These are phyloP conservation scores for Ophiosphaerella herpotricha DNA, from an alignment of 2,329 filamentous ascomycete genomes.

Conservation along the genomic window DNA sequence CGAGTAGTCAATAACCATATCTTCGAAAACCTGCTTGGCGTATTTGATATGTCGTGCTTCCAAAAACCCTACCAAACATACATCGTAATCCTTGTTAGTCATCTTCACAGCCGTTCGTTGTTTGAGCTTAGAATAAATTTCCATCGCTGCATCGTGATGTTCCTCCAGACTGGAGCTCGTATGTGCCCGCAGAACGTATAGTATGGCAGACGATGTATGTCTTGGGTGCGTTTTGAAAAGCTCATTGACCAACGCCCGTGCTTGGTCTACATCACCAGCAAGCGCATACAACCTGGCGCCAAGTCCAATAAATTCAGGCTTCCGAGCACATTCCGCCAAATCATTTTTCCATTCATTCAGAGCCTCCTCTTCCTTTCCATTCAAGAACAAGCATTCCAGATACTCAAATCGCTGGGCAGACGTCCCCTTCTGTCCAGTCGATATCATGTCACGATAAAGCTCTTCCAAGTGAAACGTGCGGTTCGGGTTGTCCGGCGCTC, in stretches of 20 bases:
- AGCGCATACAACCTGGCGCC: conserved; percentile 68
- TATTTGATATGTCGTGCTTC: conserved; percentile 66
- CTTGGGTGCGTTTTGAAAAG: conserved; percentile 55
- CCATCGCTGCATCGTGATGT: conserved; percentile 57
- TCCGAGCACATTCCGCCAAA: conserved; percentile 20
- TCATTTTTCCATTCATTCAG: conserved; percentile 39
- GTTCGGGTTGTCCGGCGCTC: conserved; percentile 13
- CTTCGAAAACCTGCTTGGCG: conserved; percentile 78
- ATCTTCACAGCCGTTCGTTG: conserved; percentile 63
- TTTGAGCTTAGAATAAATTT: conserved; percentile 60
- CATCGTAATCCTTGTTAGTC: conserved; percentile 76
- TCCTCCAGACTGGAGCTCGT: conserved; percentile 53
- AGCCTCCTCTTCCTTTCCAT: conserved; percentile 28
- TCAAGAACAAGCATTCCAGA: conserved; percentile 34
- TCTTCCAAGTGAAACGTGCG: conserved; percentile 23
- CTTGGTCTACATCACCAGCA: conserved; percentile 62
- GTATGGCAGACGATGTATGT: conserved; percentile 60
- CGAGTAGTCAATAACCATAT: conserved; percentile 74
- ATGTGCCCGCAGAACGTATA: conserved; percentile 73
- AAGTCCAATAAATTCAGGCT: conserved; percentile 59
- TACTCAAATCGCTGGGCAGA: conserved; percentile 26
- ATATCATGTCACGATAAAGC: conserved; percentile 36
- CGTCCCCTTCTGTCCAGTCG: conserved; percentile 17
- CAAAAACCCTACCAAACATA: conserved; percentile 72
- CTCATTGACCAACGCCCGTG: conserved; percentile 60